Evolutionary conservation across 2,329 filamentous ascomycete genomes (phyloP).

Genomic region (Pleurostoma richardsiae): DNA sequence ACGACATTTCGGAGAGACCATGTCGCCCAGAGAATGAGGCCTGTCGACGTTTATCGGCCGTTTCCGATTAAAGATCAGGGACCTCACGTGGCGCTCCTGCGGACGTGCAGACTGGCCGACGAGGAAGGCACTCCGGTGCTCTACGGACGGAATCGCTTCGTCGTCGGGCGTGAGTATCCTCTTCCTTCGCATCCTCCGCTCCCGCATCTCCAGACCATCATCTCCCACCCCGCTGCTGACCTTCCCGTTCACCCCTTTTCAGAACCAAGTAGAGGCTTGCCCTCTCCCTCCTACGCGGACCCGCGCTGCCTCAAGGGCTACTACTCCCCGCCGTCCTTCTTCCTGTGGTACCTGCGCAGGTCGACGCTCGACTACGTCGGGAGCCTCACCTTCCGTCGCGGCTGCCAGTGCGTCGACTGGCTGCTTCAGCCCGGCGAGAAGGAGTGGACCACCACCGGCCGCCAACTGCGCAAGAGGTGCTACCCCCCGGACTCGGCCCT

Average conservation of each 20-base stretch:
- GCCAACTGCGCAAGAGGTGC: constrained; percentile 4
- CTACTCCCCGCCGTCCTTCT: constrained; percentile 9
- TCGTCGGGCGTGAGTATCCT: constrained; percentile 13
- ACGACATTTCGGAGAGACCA: neutral
- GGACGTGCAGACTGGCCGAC: constrained; percentile 22
- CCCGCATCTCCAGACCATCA: too few relatives aligned
- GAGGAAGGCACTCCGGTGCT: constrained; percentile 21
- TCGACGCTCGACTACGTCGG: constrained; percentile 11
- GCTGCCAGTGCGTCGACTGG: constrained; percentile 11
- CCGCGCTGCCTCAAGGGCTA: neutral
- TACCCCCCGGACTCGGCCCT: neutral
- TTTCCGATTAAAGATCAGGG: constrained; percentile 1
- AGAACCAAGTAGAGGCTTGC: neutral
- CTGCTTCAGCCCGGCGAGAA: neutral
- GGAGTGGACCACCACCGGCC: constrained; percentile 5
- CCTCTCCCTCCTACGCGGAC: neutral
- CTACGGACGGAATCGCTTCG: constrained; percentile 21
- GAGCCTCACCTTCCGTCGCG: constrained; percentile 11
- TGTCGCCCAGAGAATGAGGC: neutral
- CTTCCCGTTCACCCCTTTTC: neutral
- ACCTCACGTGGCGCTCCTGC: constrained; percentile 19
- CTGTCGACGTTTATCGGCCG: neutral
- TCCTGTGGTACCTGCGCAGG: constrained; percentile 13
- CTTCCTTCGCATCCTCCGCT: too few relatives aligned
- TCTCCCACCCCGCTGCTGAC: too few relatives aligned